A percentile compares a stretch with the other conserved stretches of the same genome.
These are phyloP conservation scores for Chloroidium sp. DNA, from an alignment of 163 green algal species.

Conservation along the genomic window DNA sequence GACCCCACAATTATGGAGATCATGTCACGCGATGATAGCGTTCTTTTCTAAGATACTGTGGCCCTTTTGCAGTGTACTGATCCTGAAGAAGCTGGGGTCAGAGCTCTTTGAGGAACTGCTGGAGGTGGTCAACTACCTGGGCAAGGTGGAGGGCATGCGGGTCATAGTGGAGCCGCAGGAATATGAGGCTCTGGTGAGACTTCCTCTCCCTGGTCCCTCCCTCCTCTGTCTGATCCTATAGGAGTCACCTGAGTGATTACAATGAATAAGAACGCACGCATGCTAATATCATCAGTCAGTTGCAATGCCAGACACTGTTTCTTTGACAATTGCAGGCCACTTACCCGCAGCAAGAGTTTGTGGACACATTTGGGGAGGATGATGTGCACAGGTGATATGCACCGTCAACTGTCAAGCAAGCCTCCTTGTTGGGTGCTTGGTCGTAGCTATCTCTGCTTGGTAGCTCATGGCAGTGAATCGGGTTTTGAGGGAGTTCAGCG, in stretches of 20 bases:
- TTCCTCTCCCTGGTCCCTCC: neutral
- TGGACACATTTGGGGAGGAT: conserved; percentile 12
- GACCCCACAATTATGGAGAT: too few species aligned
- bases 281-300: too few species aligned
- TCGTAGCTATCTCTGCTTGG: too few species aligned
- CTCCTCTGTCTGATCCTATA: too few species aligned
- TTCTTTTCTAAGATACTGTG: neutral
- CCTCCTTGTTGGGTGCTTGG: too few species aligned
- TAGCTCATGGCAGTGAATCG: too few species aligned
- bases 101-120: conserved; percentile 60
- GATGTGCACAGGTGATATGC: neutral
- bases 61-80: conserved; percentile 61
- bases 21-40: neutral
- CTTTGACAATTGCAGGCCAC: neutral
- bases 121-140: conserved; percentile 45
- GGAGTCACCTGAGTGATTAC: too few species aligned
- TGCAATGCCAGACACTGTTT: neutral
- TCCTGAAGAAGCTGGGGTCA: conserved; percentile 84
- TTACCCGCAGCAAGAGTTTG: neutral
- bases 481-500: too few species aligned
- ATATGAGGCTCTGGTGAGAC: conserved; percentile 28
- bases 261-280: too few species aligned
- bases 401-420: too few species aligned
- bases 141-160: conserved; percentile 44
- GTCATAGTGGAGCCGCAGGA: conserved; percentile 71